Percentiles rank a stretch among this genome's conserved stretches.
phyloP scores from a whole-genome alignment of 768 basidiomycete genomes.

The Crepidotus variabilis region DNA sequence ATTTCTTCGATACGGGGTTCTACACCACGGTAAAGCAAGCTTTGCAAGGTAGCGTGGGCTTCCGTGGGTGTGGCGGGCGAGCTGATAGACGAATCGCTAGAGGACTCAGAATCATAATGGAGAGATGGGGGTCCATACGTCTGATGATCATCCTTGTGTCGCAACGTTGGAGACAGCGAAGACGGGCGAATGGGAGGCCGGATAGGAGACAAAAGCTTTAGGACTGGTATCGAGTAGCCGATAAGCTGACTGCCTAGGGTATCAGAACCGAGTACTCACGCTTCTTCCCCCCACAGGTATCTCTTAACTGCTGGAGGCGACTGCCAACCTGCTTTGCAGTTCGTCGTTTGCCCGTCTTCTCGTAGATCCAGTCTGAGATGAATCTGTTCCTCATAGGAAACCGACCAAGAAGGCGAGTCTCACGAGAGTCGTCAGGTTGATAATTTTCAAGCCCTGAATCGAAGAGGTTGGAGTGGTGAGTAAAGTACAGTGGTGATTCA shows the following conservation, averaged over 20 bases:
- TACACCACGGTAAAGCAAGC: slow-evolving; percentile 27
- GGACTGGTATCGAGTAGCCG: slow-evolving; percentile 27
- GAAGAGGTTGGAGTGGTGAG: slow-evolving; percentile 9
- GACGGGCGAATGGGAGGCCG: slow-evolving; percentile 23
- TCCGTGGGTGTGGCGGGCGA: slow-evolving; percentile 37
- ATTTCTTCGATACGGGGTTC: slow-evolving; percentile 22
- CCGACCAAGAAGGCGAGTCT: slow-evolving; percentile 68
- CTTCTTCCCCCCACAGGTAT: slow-evolving; percentile 68
- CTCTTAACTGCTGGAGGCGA: slow-evolving; percentile 73
- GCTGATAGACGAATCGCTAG: slow-evolving; percentile 36
- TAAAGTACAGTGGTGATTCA: not conserved
- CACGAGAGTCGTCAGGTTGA: slow-evolving; percentile 67
- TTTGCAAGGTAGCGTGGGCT: slow-evolving; percentile 28
- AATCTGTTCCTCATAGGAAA: slow-evolving; percentile 80
- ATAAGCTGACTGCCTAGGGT: slow-evolving; percentile 5
- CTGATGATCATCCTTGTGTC: slow-evolving; percentile 19
- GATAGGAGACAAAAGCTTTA: slow-evolving; percentile 41
- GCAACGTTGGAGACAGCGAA: slow-evolving; percentile 26
- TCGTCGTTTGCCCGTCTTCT: slow-evolving; percentile 63
- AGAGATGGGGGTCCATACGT: slow-evolving; percentile 21
- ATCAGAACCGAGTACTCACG: slow-evolving; percentile 39
- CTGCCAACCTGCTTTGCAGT: slow-evolving; percentile 81
- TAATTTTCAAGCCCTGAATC: slow-evolving; percentile 64
- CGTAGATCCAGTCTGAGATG: slow-evolving; percentile 73
- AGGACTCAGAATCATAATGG: slow-evolving; percentile 30